These are phyloP conservation scores for Populus hybrid DNA, from an alignment of 441 rosid genomes.

Conservation along the genomic window DNA sequence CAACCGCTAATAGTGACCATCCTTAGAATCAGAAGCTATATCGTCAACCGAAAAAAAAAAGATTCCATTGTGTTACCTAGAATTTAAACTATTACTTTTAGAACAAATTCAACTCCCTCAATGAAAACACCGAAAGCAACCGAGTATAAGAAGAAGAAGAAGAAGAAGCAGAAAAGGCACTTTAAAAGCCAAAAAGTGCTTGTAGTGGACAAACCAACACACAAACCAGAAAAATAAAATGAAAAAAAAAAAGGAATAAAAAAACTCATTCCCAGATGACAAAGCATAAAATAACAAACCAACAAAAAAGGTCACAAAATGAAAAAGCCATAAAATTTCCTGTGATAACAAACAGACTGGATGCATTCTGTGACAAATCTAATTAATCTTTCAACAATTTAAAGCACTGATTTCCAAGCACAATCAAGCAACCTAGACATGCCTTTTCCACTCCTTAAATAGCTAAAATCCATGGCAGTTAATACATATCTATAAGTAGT, in stretches of 20 bases:
- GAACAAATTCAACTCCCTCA: not conserved
- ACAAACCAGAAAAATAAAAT: not conserved
- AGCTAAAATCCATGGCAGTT: not conserved
- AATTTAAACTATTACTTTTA: not conserved
- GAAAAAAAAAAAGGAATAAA: not conserved
- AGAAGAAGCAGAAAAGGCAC: slow-evolving; percentile 4
- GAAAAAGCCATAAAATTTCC: not conserved
- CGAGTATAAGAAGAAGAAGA: not conserved
- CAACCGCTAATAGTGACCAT: slow-evolving; percentile 8
- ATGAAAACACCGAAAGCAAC: not conserved
- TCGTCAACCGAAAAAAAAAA: not conserved
- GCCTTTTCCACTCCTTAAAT: not conserved
- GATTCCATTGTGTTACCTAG: not conserved
- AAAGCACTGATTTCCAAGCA: not conserved
- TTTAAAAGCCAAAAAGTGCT: slow-evolving; percentile 14
- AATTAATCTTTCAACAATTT: not conserved
- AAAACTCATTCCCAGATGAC: slow-evolving; percentile 11
- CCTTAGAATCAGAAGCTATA: slow-evolving; percentile 7
- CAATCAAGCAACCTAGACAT: not conserved
- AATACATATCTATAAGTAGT: not conserved
- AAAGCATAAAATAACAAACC: not conserved
- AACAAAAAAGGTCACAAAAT: not conserved
- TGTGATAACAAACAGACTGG: not conserved
- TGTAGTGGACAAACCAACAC: slow-evolving; percentile 15
- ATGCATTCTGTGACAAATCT: not conserved